Percentiles rank a stretch among this genome's conserved stretches.
Evolutionary conservation across 768 basidiomycete species (phyloP).

Genomic region (Lentinus brumalis): DNA sequence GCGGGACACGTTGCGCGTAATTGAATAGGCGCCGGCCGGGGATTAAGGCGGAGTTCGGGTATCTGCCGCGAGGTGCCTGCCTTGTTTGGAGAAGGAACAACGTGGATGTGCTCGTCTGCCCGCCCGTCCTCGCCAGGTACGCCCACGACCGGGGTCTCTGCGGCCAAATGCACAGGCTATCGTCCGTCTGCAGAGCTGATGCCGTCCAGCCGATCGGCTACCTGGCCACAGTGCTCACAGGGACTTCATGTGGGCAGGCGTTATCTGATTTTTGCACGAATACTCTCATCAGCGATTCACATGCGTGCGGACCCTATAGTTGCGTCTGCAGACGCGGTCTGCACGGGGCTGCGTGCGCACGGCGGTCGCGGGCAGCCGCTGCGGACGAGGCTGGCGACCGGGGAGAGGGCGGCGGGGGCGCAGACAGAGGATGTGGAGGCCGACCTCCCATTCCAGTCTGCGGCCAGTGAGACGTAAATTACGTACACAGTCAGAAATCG

Average conservation of each 20-base stretch:
- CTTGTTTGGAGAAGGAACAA: slow-evolving; percentile 1
- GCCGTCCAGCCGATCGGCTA: slow-evolving; percentile 19
- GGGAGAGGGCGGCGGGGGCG: slow-evolving; percentile 6
- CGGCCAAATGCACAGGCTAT: slow-evolving; percentile 2
- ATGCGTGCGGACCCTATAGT: slow-evolving; percentile 15
- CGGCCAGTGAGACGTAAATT: slow-evolving; percentile 32
- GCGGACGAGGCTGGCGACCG: not conserved
- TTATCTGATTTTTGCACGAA: slow-evolving; percentile 26
- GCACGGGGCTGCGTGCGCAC: not conserved
- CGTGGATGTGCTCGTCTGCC: slow-evolving; percentile 4
- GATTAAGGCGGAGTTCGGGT: slow-evolving; percentile 20
- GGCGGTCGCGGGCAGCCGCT: not conserved
- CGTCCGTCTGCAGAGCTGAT: not conserved
- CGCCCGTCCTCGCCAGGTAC: not conserved
- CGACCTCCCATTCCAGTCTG: slow-evolving; percentile 3
- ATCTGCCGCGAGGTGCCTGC: slow-evolving; percentile 17
- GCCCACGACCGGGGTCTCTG: not conserved
- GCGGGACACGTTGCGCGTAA: slow-evolving; percentile 18
- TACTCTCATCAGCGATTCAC: slow-evolving; percentile 21
- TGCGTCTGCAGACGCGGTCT: too few relatives aligned
- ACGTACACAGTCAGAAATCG: slow-evolving; percentile 50
- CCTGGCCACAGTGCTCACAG: slow-evolving; percentile 12
- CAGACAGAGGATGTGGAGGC: slow-evolving; percentile 14
- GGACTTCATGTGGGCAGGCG: slow-evolving; percentile 27
- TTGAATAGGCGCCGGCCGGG: slow-evolving; percentile 8